Percentiles rank a stretch among this genome's conserved stretches.
Conservation (phyloP, 2,329 filamentous ascomycete species). For the Trematosphaeria pertusa region DNA sequence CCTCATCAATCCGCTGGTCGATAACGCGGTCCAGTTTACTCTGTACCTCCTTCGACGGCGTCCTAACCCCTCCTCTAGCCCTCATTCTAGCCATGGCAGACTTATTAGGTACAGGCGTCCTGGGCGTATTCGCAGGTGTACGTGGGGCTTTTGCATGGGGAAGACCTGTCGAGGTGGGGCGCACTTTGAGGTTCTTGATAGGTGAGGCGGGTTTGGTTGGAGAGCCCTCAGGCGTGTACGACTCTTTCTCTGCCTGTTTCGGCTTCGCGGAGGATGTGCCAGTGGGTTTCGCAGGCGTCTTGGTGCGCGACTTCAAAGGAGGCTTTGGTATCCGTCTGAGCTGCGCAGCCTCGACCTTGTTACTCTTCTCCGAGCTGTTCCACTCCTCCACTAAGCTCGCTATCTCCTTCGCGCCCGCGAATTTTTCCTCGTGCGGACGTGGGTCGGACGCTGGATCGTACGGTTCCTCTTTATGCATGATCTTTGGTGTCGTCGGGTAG, state of each 20-base stretch:
- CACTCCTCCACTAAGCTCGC: slow-evolving; percentile 21
- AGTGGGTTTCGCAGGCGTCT: slow-evolving; percentile 8
- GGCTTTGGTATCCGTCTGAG: neutral
- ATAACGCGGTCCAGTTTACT: slow-evolving; percentile 30
- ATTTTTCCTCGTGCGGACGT: slow-evolving; percentile 10
- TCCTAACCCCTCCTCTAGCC: slow-evolving; percentile 20
- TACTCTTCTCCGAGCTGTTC: slow-evolving; percentile 17
- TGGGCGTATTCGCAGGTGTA: too few relatives aligned
- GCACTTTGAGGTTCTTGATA: slow-evolving; percentile 3
- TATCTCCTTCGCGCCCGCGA: slow-evolving; percentile 23
- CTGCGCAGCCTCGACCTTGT: neutral
- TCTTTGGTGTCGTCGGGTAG: too few relatives aligned
- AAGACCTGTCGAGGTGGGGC: slow-evolving; percentile 6
- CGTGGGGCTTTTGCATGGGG: too few relatives aligned
- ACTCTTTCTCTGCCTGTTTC: neutral
- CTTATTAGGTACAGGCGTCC: slow-evolving; percentile 6
- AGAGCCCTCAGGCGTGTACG: slow-evolving; percentile 15
- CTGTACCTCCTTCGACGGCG: slow-evolving; percentile 32
- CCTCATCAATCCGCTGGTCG: slow-evolving; percentile 33
- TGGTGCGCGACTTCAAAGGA: too few relatives aligned
- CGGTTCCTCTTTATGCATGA: neutral
- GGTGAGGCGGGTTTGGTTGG: slow-evolving; percentile 2
- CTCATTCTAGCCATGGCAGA: neutral
- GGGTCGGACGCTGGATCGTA: neutral
- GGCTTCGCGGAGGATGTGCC: neutral